Base-by-base conservation (phyloP, 441 rosid genomes). In the Euphorbia celastroides region DNA sequence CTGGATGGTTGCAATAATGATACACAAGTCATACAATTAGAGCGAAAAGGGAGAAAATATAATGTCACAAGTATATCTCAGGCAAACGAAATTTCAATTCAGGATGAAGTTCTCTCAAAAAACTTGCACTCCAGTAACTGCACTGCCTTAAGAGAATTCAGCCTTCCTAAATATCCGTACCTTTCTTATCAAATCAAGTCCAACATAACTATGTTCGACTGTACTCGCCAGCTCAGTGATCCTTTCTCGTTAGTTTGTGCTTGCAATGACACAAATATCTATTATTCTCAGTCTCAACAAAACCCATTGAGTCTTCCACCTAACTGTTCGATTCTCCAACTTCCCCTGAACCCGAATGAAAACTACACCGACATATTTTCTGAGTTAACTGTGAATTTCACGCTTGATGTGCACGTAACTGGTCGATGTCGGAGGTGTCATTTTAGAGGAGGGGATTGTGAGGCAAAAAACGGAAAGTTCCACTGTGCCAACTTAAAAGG, bases 131-230 rank as follows among this genome's bases (percentile, higher is more conserved):
- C 58, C 14, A 14, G 32, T 2, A 13, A 51, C 19, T 80, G 84
- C 57, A 25, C 16, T 5, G 71, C 64, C 57, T 73, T 76, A 38
- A 68, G 70, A 23, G 58, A 50, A 66, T 70, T 74, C 41, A 72
- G 74, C 36, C 64, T 74, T 64, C 80, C 82, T 26, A 12, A 23
- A 12, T 65, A 66, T 6, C 81, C 83, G 23, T 73, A 64, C 70
- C 57, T 78, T 36, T 59, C 66, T 50, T 72, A 74, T 4, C 13
- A 27, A 8, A 30, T 65, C 0, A 7, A 0, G 2, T 0, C 1
- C 0, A 61, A 48, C 3, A 16, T 32, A 56, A 68, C 58, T 66
- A 54, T 79, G 72, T 71, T 61, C 68, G 70, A 64, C 67, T 82
- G 81, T 70, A 56, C 75, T 12, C 12, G 32, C 5, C 7, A 13